Evolutionary conservation across 371 early-diverging fungal species (phyloP), one percentile per base, ranked within the genome.

Genomic region (Lichtheimia ornata): DNA sequence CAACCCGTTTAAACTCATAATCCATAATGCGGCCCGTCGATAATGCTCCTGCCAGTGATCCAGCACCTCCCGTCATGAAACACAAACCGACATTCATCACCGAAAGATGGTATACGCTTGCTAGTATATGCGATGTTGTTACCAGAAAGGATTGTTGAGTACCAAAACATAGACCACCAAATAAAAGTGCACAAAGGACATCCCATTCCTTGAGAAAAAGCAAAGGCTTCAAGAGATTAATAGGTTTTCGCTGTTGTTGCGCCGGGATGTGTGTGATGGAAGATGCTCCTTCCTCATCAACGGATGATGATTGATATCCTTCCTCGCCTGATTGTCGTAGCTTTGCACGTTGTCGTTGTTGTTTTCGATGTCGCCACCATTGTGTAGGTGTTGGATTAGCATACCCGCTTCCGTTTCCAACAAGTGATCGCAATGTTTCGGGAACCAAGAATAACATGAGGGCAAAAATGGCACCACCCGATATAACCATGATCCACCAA

Each of bases 391-490:
- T 67, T 3, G 67, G 67, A 30, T 67, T 67, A 5, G 63, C 63
- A 58, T 67, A 63, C 3, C 62, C 63, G 9, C 59, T 59, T 3
- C 67, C 67, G 35, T 67, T 67, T 17, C 67, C 63, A 2, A 78
- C 82, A 9, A 79, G 51, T 4, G 73, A 63, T 25, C 80, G 77
- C 28, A 83, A 76, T 0, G 87, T 87, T 58, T 87, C 87, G 9
- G 87, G 85, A 41, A 86, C 64, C 25, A 83, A 70, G 59, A 83
- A 75, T 24, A 75, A 42, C 14, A 83, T 69, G 28, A 78, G 24
- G n/a, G 72, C 27, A 20, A 81, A 66, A 28, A 82, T 73, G 7
- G 73, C 35, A 14, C 75, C 75, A 6, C 83, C 82, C 45, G 74
- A 58, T 25, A 75, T 81, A 1, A 78, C 58, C 53, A 84, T 66